These are phyloP conservation scores for Trametes punicea DNA, from an alignment of 768 basidiomycete genomes.

Conservation along the genomic window DNA sequence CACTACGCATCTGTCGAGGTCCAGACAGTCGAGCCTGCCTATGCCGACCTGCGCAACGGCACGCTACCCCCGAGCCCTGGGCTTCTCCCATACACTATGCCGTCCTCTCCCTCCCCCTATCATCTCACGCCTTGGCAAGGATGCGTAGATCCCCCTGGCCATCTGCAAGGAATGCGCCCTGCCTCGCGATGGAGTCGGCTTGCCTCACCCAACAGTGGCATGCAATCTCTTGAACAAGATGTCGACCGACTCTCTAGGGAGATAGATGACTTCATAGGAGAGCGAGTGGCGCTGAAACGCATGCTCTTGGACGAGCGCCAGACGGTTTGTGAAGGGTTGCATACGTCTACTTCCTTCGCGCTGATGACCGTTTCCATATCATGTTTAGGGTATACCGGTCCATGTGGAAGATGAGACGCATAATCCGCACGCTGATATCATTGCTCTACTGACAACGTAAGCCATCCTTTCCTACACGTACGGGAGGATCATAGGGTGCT, in stretches of 20 bases:
- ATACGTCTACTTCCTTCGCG: background rate
- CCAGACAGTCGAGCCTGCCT: background rate
- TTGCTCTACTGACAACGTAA: background rate
- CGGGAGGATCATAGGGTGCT: background rate
- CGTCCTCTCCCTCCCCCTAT: constrained; percentile 10
- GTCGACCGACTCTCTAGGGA: constrained; percentile 3
- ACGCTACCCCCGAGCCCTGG: constrained; percentile 3
- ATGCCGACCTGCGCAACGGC: background rate
- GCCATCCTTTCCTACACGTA: no score
- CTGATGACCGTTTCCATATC: background rate
- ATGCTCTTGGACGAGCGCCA: background rate
- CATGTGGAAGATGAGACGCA: background rate
- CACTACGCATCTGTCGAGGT: background rate
- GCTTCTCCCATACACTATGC: background rate
- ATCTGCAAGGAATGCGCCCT: background rate
- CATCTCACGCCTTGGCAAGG: background rate
- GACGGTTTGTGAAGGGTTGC: background rate
- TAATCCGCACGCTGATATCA: background rate
- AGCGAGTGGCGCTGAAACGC: constrained; percentile 3
- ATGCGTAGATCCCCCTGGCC: background rate
- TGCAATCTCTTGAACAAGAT: background rate
- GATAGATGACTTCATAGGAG: constrained; percentile 2
- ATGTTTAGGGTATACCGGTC: background rate
- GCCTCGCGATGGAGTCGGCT: no score
- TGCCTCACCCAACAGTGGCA: background rate